Evolutionary conservation across 2,329 filamentous ascomycete genomes (phyloP).

Genomic region (Torrubiellomyces zombiae): DNA sequence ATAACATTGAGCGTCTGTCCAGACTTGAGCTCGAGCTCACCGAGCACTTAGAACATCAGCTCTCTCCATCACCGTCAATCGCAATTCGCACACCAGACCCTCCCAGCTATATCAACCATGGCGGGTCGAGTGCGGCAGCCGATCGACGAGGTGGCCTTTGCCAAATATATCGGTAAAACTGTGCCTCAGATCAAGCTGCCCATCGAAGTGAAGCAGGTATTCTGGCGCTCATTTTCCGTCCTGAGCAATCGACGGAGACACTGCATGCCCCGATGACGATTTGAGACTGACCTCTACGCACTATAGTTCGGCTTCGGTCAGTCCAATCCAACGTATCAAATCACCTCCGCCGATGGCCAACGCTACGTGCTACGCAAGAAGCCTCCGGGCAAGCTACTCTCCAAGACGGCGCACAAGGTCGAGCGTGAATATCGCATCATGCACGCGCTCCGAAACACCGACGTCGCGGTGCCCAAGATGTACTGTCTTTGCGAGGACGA

Average conservation of each 20-base stretch:
- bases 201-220: conserved; percentile 75
- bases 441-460: conserved; percentile 58
- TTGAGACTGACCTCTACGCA: conserved; percentile 1
- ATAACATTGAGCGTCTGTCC: too few species aligned
- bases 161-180: conserved; percentile 58
- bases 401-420: conserved; percentile 87
- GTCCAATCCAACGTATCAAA: conserved; percentile 91
- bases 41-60: conserved; percentile 4
- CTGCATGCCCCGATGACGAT: background rate
- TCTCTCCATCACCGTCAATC: background rate
- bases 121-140: conserved; percentile 80
- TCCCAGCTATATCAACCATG: conserved; percentile 40
- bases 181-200: conserved; percentile 76
- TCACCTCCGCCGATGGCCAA: conserved; percentile 52
- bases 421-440: conserved; percentile 91
- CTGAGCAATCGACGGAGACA: too few species aligned
- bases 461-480: conserved; percentile 72
- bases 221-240: conserved; percentile 8
- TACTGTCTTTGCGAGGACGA: conserved; percentile 77
- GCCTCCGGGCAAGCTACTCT: conserved; percentile 84
- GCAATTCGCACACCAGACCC: too few species aligned
- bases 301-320: conserved; percentile 86
- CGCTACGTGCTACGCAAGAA: conserved; percentile 93
- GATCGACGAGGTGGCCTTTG: conserved; percentile 66
- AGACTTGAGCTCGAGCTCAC: too few species aligned